Percentiles rank a stretch among this genome's conserved stretches.
Evolutionary conservation across 805 yeast genomes (phyloP).

Genomic region (Saccharomycopsis fodiens): DNA sequence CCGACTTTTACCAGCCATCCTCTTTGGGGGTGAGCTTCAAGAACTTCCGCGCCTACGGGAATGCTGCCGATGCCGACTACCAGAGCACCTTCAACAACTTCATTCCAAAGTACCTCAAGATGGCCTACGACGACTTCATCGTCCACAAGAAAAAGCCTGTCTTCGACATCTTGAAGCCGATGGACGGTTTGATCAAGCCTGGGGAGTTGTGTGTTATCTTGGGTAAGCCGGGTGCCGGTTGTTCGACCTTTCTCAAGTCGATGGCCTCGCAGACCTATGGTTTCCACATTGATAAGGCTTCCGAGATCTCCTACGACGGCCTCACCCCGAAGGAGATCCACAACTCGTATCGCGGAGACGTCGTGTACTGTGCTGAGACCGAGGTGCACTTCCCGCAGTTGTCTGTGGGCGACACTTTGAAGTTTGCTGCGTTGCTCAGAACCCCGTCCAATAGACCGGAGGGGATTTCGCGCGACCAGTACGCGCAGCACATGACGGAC

Average conservation of each 20-base stretch:
- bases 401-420: slow-evolving; percentile 53
- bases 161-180: slow-evolving; percentile 41
- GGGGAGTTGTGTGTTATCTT: slow-evolving; percentile 67
- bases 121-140: slow-evolving; percentile 24
- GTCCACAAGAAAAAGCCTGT: slow-evolving; percentile 24
- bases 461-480: slow-evolving; percentile 42
- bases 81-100: slow-evolving; percentile 39
- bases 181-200: slow-evolving; percentile 51
- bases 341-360: slow-evolving; percentile 51
- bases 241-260: slow-evolving; percentile 53
- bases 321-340: slow-evolving; percentile 37
- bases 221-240: slow-evolving; percentile 76
- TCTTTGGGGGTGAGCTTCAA: slow-evolving; percentile 52
- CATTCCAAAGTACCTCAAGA: slow-evolving; percentile 23
- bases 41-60: slow-evolving; percentile 55
- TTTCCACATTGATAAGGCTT: slow-evolving; percentile 37
- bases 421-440: slow-evolving; percentile 45
- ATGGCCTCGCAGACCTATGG: slow-evolving; percentile 51
- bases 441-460: slow-evolving; percentile 51
- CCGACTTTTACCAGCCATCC: slow-evolving; percentile 51
- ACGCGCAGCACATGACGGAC: slow-evolving; percentile 41
- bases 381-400: slow-evolving; percentile 58
- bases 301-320: slow-evolving; percentile 44
- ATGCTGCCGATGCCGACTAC: slow-evolving; percentile 53
- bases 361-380: slow-evolving; percentile 57